Conservation (phyloP, 345 rosid species). For the Acer negundo region DNA sequence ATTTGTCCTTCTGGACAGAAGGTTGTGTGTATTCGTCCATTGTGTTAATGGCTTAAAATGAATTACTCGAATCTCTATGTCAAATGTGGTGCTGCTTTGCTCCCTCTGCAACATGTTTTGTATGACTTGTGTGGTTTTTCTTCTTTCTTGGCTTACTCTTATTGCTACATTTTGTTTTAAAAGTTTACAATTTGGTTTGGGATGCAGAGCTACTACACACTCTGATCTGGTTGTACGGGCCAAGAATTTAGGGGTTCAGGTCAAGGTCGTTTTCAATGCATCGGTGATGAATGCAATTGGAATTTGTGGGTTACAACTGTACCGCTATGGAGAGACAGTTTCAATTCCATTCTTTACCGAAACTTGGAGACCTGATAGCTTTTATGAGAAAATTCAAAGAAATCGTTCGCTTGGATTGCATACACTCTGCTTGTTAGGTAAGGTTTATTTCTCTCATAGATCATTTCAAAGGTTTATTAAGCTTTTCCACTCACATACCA, state of each 20-base stretch:
- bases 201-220: slow-evolving; percentile 87
- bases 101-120: neutral
- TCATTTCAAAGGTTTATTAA: neutral
- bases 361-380: slow-evolving; percentile 92
- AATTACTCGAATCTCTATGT: neutral
- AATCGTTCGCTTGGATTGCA: slow-evolving; percentile 76
- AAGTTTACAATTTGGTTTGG: slow-evolving; percentile 11
- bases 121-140: neutral
- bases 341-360: slow-evolving; percentile 87
- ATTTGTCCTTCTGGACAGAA: neutral
- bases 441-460: slow-evolving; percentile 10
- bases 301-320: slow-evolving; percentile 86
- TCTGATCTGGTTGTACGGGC: slow-evolving; percentile 94
- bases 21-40: neutral
- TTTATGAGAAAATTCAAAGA: slow-evolving; percentile 73
- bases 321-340: slow-evolving; percentile 91
- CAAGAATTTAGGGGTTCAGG: slow-evolving; percentile 62
- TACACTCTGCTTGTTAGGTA: slow-evolving; percentile 87
- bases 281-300: slow-evolving; percentile 96
- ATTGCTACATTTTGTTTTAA: neutral
- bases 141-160: neutral
- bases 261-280: slow-evolving; percentile 86
- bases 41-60: too few relatives aligned
- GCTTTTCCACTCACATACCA: neutral
- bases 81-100: neutral